A percentile compares a stretch with the other conserved stretches of the same genome.
These are phyloP conservation scores for Fusarium miscanthi DNA, from an alignment of 2,329 filamentous ascomycete species.

Conservation along the genomic window DNA sequence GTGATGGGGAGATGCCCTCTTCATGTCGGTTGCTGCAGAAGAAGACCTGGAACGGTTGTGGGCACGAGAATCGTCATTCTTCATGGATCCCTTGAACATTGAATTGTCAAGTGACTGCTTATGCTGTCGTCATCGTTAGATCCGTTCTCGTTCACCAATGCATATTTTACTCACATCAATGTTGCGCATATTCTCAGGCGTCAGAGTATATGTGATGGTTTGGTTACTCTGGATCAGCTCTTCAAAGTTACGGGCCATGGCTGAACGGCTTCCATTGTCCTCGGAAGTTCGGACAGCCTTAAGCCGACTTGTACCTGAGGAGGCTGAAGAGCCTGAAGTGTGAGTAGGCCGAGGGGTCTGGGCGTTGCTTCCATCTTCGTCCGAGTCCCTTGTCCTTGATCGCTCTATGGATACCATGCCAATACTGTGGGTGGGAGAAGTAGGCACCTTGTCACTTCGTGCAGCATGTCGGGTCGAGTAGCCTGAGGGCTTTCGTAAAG, in stretches of 20 bases:
- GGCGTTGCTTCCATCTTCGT: conserved; percentile 46
- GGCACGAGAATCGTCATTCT: conserved; percentile 59
- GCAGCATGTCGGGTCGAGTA: conserved; percentile 39
- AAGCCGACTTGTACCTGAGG: conserved; percentile 61
- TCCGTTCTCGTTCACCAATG: background rate
- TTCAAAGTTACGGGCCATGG: conserved; percentile 77
- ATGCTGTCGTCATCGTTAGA: conserved; percentile 52
- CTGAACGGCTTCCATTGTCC: conserved; percentile 62
- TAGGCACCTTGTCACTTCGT: conserved; percentile 37
- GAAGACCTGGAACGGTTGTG: conserved; percentile 60
- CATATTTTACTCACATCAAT: conserved; percentile 69
- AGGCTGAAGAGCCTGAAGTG: conserved; percentile 63
- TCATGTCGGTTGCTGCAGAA: conserved; percentile 55
- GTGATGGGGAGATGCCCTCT: conserved; percentile 44
- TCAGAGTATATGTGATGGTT: conserved; percentile 85
- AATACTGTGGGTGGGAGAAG: conserved; percentile 48
- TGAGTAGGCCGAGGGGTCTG: conserved; percentile 54
- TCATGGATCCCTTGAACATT: conserved; percentile 55
- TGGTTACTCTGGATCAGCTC: conserved; percentile 84
- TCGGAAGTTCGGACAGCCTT: conserved; percentile 68
- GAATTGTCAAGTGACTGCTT: conserved; percentile 57
- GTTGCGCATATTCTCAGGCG: conserved; percentile 81
- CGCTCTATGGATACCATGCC: conserved; percentile 56
- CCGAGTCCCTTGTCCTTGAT: conserved; percentile 49
- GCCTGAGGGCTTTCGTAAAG: conserved; percentile 48